phyloP scores from a whole-genome alignment of 768 basidiomycete species.

The Mrakia frigida region DNA sequence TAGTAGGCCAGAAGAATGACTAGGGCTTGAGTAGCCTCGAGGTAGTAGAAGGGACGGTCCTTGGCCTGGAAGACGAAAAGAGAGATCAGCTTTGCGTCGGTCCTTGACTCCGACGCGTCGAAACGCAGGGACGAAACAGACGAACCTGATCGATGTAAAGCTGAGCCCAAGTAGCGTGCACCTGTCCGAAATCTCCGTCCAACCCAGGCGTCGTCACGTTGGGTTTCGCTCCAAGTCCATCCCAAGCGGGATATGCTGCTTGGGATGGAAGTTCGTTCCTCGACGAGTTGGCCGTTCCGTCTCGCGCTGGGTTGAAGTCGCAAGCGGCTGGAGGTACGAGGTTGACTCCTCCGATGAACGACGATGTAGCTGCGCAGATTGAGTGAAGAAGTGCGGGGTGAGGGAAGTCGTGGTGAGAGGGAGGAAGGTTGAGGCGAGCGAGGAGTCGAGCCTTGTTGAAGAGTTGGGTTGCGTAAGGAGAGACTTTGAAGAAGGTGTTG shows the following conservation, averaged over 20 bases:
- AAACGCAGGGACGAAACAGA: not conserved
- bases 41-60: not conserved
- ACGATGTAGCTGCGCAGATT: constrained; percentile 6
- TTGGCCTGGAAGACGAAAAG: constrained; percentile 7
- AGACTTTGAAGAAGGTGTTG: constrained; percentile 3
- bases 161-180: not conserved
- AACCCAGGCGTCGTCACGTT: not conserved
- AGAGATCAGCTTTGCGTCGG: not conserved
- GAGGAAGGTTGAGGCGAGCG: not conserved
- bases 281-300: not conserved
- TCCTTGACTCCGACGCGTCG: too few relatives aligned
- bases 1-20: not conserved
- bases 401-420: constrained; percentile 10
- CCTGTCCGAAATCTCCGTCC: constrained; percentile 14
- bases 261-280: not conserved
- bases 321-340: not conserved
- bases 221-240: not conserved
- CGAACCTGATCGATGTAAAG: not conserved
- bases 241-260: not conserved
- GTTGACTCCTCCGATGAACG: not conserved
- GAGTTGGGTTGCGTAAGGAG: not conserved
- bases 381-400: constrained; percentile 7
- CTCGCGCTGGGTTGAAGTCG: not conserved
- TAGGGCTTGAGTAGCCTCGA: not conserved
- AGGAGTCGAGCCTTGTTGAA: constrained; percentile 13